Conservation (phyloP, 441 rosid species). For the Populus hybrid region DNA sequence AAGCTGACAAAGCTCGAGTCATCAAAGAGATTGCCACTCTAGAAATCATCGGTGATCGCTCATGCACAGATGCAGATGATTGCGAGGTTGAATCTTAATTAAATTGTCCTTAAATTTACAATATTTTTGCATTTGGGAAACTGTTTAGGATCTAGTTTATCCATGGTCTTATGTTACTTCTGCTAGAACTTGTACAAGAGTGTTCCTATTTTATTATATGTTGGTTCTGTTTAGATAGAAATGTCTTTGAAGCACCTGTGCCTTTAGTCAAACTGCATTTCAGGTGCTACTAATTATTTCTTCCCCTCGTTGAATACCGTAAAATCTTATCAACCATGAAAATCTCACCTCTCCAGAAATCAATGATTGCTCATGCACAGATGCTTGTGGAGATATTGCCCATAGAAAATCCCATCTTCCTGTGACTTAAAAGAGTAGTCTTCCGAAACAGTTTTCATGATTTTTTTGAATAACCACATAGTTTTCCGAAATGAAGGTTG, state of each 20-base stretch:
- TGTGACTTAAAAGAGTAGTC: neutral
- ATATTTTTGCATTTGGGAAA: neutral
- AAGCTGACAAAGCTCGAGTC: slow-evolving; percentile 52
- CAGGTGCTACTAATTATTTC: neutral
- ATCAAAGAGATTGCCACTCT: slow-evolving; percentile 48
- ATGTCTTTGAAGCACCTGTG: neutral
- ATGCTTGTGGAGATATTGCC: too few species aligned
- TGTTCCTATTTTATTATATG: neutral
- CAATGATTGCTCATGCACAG: too few species aligned
- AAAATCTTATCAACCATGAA: neutral
- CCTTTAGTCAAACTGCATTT: neutral
- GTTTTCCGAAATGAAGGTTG: too few species aligned
- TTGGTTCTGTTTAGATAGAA: neutral
- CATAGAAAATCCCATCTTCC: neutral
- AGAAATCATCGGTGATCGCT: slow-evolving; percentile 28
- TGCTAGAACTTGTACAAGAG: neutral
- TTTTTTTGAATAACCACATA: too few species aligned
- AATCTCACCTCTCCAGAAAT: too few species aligned
- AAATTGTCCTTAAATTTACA: neutral
- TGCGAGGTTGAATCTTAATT: slow-evolving; percentile 25
- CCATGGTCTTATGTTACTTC: neutral
- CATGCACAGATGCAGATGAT: slow-evolving; percentile 21
- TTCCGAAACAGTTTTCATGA: neutral
- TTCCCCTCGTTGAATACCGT: neutral
- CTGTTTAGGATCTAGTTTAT: neutral